Base-by-base conservation (phyloP, 164 flowering plant species). In the Pachysandra terminalis region DNA sequence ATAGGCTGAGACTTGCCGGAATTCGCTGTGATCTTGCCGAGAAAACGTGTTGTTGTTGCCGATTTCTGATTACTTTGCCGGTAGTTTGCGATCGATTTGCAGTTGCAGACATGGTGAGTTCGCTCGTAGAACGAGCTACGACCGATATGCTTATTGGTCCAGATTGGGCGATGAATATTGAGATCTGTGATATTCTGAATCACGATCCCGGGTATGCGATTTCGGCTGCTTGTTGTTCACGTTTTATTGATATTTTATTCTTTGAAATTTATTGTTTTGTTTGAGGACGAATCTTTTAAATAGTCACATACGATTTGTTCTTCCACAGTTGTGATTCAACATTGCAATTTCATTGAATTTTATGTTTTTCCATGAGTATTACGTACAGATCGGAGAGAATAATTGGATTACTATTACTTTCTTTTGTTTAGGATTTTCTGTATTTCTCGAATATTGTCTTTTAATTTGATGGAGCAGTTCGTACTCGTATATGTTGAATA, bases 111-210 rank as follows among this genome's bases (percentile, higher is more conserved):
- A 94, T 94, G 98, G 98, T 91, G 87, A 85, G 84, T 79, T 65
- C 93, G 2, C 71, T 89, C 86, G 97, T 94, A 65, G 97, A 90
- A 24, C 70, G 98, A 63, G 98, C 98, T 26, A 91, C 98, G 66
- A 91, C 86, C 78, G 92, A 89, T 72, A 79, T 88, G 97, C 81
- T 94, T 75, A 89, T 94, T 83, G 98, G 98, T 56, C 93, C 98
- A 1, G 98, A 94, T 81, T 94, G 97, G 98, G 96, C 98, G 25
- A 84, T 87, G 96, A 94, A 94, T 75, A 77, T 91, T 69, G 97
- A 94, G 92, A 91, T 94, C 91, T 94, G 97, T 65, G 97, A 94
- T 70, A 85, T 86, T 66, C 82, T 90, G 68, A 94, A 94, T 80
- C 91, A 72, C 74, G 98, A 94, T 74, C 93, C 90, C n/a, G 88